Evolutionary conservation across 2,329 filamentous ascomycete genomes (phyloP).

Genomic region (Verticillium longisporum): DNA sequence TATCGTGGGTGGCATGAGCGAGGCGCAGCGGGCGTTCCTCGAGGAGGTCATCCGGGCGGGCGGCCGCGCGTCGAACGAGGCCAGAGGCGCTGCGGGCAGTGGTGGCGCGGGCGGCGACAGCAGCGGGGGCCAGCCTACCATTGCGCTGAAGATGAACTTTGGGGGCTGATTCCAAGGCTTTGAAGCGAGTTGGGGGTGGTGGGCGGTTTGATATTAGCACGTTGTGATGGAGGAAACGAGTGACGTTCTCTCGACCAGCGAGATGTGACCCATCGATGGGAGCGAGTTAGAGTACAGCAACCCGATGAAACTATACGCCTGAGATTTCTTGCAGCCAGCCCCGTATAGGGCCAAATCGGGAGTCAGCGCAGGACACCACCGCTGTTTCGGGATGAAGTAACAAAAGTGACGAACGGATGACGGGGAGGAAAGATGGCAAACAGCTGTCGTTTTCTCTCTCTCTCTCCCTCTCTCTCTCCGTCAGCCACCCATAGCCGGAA

Average conservation of each 20-base stretch:
- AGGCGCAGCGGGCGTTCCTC: constrained; percentile 67
- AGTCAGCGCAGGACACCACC: not conserved
- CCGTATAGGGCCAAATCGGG: not conserved
- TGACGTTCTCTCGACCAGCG: no score
- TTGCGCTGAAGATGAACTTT: constrained; percentile 95
- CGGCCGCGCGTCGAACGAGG: constrained; percentile 32
- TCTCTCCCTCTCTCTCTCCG: no score
- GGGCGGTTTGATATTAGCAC: no score
- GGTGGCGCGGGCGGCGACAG: constrained; percentile 27
- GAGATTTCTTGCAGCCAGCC: not conserved
- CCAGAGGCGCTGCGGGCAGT: constrained; percentile 21
- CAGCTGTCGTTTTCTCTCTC: no score
- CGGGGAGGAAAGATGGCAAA: no score
- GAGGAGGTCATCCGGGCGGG: constrained; percentile 72
- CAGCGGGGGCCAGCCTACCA: constrained; percentile 58
- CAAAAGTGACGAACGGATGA: not conserved
- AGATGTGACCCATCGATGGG: not conserved
- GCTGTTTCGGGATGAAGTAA: not conserved
- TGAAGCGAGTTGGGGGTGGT: not conserved
- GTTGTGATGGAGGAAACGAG: not conserved
- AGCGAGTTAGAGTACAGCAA: not conserved
- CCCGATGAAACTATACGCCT: not conserved
- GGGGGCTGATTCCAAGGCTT: constrained; percentile 28
- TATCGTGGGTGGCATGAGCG: constrained; percentile 64
- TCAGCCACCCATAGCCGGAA: no score